Evolutionary conservation across 768 basidiomycete species (phyloP).

Genomic region (Tubosaeta sp.): DNA sequence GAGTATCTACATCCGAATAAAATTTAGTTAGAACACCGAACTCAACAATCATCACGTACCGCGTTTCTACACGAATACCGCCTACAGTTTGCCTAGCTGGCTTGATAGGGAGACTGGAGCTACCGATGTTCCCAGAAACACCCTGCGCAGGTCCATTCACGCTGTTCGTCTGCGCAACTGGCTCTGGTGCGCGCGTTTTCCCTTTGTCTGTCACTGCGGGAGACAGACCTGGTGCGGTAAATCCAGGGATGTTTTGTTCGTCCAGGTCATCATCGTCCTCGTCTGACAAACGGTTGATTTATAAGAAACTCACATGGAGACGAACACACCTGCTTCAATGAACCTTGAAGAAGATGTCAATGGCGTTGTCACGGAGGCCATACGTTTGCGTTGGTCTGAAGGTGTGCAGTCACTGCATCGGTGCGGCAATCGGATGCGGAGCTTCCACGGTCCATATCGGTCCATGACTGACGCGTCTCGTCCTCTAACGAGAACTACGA

Average conservation of each 20-base stretch:
- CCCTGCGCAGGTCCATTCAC: conserved; percentile 32
- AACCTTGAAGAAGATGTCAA: conserved; percentile 66
- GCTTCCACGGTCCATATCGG: conserved; percentile 32
- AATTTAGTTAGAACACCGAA: neutral
- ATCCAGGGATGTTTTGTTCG: conserved; percentile 78
- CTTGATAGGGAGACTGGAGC: conserved; percentile 38
- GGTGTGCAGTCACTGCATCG: neutral
- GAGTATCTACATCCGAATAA: conserved; percentile 46
- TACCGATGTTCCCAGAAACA: conserved; percentile 73
- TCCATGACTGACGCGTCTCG: conserved; percentile 50
- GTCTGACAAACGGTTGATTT: conserved; percentile 34
- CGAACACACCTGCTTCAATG: conserved; percentile 65
- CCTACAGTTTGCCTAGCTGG: conserved; percentile 65
- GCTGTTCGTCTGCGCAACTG: conserved; percentile 41
- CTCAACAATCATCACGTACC: conserved; percentile 43
- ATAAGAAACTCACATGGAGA: neutral
- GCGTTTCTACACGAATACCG: conserved; percentile 85
- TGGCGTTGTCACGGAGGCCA: conserved; percentile 39
- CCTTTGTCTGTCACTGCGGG: conserved; percentile 58
- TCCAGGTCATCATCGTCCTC: conserved; percentile 76
- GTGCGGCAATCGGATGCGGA: conserved; percentile 6
- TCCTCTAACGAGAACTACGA: conserved; percentile 5
- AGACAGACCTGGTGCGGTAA: conserved; percentile 58
- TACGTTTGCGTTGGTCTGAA: conserved; percentile 6
- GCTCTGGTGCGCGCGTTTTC: conserved; percentile 60